Evolutionary conservation across 108 stramenopile genomes (phyloP), one percentile per base, ranked within the genome.

Genomic region (Discostella stelligeroides): DNA sequence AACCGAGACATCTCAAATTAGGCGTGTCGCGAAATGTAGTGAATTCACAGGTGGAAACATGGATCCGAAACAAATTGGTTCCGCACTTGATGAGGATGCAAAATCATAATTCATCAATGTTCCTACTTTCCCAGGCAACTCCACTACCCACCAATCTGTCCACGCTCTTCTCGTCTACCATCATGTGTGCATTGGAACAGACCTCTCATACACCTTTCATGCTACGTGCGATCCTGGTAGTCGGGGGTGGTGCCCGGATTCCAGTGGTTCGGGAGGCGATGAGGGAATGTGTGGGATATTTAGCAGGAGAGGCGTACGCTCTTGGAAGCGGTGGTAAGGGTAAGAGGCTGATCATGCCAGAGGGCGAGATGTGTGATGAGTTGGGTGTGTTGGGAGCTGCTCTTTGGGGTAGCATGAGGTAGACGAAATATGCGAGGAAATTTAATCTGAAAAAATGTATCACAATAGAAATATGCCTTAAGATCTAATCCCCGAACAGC

Each of bases 231-330:
- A 62, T 92, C 8, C 37, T 92, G 40, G 34, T 92, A 0, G 85
- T 92, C 17, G 91, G 91, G 8, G 91, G 91, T 20, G 87, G 84
- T 53, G 56, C 85, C 10, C 66, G 77, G 7, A 67, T 82, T 24
- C 84, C 66, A 12, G 7, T 88, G 50, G 71, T 86, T 18, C 71
- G 78, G 66, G 24, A 66, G 2, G 60, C 90, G 6, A 56, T 79
- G 40, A 68, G 55, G 27, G 67, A 60, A 10, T 64, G 58, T 7
- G 61, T 63, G 20, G 78, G 45, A 25, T 59, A 62, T 39, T 54
- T 79, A 28, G 71, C 64, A 15, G 78, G 78, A 14, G 77, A 72
- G 18, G 27, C 51, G 1, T 76, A 62, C 55, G 57, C 40, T 7
- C 3, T 34, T 34, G 34, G 34, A 70, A 25, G 20, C 6, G 15